phyloP scores from a whole-genome alignment of 768 basidiomycete species.

The Naganishia friedmannii region DNA sequence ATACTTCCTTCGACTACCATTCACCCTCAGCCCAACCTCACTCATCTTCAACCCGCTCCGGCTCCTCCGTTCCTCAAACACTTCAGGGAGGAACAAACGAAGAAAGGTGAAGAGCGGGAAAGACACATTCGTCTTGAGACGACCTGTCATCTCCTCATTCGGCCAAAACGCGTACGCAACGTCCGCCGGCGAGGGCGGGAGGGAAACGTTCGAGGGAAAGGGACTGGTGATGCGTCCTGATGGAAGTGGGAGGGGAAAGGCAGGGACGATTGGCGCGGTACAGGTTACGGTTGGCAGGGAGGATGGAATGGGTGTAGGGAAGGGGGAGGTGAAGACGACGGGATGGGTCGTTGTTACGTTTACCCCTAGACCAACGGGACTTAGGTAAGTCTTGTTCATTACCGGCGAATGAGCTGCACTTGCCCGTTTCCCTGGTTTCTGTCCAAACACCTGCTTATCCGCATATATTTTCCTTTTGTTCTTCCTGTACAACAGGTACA shows the following conservation, averaged over 20 bases:
- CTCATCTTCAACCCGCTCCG: constrained; percentile 17
- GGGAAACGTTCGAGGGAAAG: constrained; percentile 1
- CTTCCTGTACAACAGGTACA: constrained; percentile 34
- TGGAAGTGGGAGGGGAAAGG: constrained; percentile 9
- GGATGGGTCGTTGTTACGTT: constrained; percentile 51
- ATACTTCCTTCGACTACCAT: constrained; percentile 11
- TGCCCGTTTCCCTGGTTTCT: no score
- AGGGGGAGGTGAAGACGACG: constrained; percentile 47
- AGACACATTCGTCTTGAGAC: constrained; percentile 17
- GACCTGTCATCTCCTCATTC: constrained; percentile 26
- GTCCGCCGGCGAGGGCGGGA: not conserved
- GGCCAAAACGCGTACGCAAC: not conserved
- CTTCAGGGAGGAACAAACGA: not conserved
- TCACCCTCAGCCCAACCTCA: constrained; percentile 1
- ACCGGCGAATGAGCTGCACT: no score
- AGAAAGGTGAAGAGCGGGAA: not conserved
- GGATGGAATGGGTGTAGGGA: constrained; percentile 16
- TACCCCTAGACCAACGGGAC: constrained; percentile 44
- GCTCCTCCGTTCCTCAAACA: constrained; percentile 1
- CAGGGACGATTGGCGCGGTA: constrained; percentile 23
- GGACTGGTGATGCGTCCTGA: constrained; percentile 27
- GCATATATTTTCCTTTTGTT: no score
- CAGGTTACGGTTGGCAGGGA: constrained; percentile 29
- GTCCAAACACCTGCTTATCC: not conserved
- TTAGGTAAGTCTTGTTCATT: constrained; percentile 39